These are phyloP conservation scores for Termitomyces sp. DNA, from an alignment of 768 basidiomycete species.

Conservation along the genomic window DNA sequence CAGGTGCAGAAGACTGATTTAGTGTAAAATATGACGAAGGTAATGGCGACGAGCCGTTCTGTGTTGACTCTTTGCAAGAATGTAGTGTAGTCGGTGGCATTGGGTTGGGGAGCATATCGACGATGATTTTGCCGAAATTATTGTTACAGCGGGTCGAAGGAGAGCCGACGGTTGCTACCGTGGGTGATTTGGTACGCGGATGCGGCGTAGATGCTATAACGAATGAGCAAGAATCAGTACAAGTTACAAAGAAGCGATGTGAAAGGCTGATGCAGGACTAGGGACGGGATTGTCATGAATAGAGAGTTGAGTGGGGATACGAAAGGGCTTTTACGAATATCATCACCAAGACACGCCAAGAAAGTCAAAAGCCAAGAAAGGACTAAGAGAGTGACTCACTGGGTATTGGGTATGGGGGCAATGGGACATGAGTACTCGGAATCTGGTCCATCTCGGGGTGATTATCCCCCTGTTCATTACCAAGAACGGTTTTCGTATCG, in stretches of 20 bases:
- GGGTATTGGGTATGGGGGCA: not conserved
- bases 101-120: constrained; percentile 51
- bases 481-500: constrained; percentile 10
- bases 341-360: not conserved
- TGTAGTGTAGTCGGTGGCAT: constrained; percentile 15
- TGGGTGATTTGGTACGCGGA: not conserved
- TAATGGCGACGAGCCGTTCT: not conserved
- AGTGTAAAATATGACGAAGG: not conserved
- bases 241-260: not conserved
- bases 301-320: not conserved
- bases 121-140: constrained; percentile 33
- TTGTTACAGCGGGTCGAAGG: constrained; percentile 3
- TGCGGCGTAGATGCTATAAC: not conserved
- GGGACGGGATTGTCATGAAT: constrained; percentile 4
- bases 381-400: not conserved
- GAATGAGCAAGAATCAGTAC: constrained; percentile 3
- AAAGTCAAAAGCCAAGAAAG: not conserved
- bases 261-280: not conserved
- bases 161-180: not conserved
- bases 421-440: constrained; percentile 3
- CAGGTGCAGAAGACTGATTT: not conserved
- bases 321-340: not conserved
- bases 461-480: not conserved
- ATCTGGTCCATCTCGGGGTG: not conserved
- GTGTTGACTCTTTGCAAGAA: constrained; percentile 5